Conservation (phyloP, 371 early-diverging fungal genomes). For the Mucor sp. region DNA sequence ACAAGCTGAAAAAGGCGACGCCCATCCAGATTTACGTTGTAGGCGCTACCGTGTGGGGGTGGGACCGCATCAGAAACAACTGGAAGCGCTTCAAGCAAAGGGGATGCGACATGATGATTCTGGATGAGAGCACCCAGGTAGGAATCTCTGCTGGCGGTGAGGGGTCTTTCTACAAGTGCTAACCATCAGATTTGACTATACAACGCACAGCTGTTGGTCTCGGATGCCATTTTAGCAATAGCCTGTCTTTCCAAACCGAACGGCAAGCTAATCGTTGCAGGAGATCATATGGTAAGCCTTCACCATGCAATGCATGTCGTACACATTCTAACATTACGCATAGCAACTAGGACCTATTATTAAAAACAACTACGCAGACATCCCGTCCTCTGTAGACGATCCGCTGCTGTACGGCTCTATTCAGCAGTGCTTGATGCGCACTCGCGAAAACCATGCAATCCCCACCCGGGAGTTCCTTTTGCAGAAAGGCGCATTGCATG, state of each 20-base stretch:
- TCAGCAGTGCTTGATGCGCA: constrained; percentile 61
- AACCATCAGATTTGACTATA: too few species aligned
- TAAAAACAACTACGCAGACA: constrained; percentile 45
- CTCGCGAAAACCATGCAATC: constrained; percentile 39
- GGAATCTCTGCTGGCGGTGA: not conserved
- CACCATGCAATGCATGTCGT: not conserved
- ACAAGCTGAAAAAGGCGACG: not conserved
- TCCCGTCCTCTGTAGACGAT: constrained; percentile 20
- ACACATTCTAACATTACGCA: not conserved
- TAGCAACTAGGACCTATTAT: constrained; percentile 63
- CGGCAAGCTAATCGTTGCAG: constrained; percentile 57
- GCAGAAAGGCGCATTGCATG: constrained; percentile 35
- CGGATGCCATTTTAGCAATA: constrained; percentile 54
- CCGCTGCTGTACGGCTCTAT: constrained; percentile 58
- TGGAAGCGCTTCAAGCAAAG: constrained; percentile 28
- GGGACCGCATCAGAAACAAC: constrained; percentile 40
- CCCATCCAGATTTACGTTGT: constrained; percentile 32
- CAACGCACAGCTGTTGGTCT: constrained; percentile 38
- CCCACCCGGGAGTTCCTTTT: constrained; percentile 33
- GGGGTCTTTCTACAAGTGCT: too few species aligned
- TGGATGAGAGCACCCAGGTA: constrained; percentile 64
- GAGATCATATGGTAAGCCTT: constrained; percentile 54
- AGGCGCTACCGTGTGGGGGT: constrained; percentile 62
- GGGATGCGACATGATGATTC: constrained; percentile 53
- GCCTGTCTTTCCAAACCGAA: constrained; percentile 37